phyloP scores from a whole-genome alignment of 2,329 filamentous ascomycete species.

The Trichoderma atrobrunneum region DNA sequence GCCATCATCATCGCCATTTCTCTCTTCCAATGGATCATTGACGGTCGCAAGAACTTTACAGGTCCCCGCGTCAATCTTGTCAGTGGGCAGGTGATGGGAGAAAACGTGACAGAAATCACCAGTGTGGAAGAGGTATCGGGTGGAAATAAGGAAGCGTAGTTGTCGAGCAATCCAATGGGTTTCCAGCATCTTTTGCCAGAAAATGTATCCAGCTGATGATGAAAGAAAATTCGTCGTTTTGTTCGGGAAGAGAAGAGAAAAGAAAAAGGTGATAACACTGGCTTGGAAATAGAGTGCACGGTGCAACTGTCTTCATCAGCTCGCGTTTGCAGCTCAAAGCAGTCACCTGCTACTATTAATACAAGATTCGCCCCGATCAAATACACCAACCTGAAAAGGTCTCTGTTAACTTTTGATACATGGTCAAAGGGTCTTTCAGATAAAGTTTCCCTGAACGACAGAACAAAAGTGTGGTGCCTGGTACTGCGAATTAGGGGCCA shows the following conservation, averaged over 20 bases:
- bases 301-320: neutral
- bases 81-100: neutral
- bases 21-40: conserved; percentile 42
- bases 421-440: neutral
- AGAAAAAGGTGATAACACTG: neutral
- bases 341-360: neutral
- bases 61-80: conserved; percentile 30
- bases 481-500: neutral
- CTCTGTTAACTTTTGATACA: neutral
- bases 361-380: neutral
- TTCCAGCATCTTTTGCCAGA: neutral
- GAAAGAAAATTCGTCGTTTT: neutral
- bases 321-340: neutral
- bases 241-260: neutral
- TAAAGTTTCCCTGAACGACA: neutral
- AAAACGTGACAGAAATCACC: neutral
- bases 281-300: neutral
- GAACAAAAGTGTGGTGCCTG: neutral
- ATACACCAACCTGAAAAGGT: neutral
- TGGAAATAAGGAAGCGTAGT: neutral
- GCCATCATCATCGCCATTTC: conserved; percentile 45
- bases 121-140: neutral
- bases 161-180: neutral
- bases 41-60: conserved; percentile 45
- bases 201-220: neutral